Conservation (phyloP, 805 yeast species). For the Monosporozyma solicola region DNA sequence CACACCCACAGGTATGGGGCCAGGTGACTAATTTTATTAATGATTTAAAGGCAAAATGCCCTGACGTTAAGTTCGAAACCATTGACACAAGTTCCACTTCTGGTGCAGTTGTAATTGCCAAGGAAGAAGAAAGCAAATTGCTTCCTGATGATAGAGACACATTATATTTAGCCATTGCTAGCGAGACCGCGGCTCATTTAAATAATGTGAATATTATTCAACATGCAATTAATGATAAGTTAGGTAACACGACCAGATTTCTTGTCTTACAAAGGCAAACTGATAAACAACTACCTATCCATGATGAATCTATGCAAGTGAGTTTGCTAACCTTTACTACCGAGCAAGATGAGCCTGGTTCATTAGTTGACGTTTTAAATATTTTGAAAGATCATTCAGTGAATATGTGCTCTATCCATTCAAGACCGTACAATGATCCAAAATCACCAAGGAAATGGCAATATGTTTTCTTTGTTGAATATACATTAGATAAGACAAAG, state of each 20-base stretch:
- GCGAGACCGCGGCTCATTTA: conserved; percentile 54
- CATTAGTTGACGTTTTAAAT: conserved; percentile 56
- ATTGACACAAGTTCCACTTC: conserved; percentile 77
- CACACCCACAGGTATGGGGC: conserved; percentile 99
- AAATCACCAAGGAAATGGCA: conserved; percentile 45
- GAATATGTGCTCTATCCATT: conserved; percentile 62
- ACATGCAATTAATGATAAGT: conserved; percentile 57
- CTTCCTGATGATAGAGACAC: conserved; percentile 25
- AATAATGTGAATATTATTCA: conserved; percentile 48
- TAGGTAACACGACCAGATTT: conserved; percentile 79
- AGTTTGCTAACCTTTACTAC: conserved; percentile 60
- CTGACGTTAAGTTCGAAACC: conserved; percentile 31
- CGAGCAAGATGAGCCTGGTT: conserved; percentile 60
- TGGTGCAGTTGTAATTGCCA: conserved; percentile 65
- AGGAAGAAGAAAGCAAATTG: conserved; percentile 12
- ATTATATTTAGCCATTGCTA: conserved; percentile 62
- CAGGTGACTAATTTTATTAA: conserved; percentile 60
- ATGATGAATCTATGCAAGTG: conserved; percentile 18
- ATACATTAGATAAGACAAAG: conserved; percentile 26
- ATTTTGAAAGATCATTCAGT: conserved; percentile 47
- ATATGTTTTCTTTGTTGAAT: conserved; percentile 74
- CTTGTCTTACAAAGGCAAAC: conserved; percentile 47
- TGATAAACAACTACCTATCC: neutral
- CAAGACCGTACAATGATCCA: conserved; percentile 52
- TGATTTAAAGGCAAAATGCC: conserved; percentile 25